Percentiles rank a stretch among this genome's conserved stretches.
These are phyloP conservation scores for Yarrowia sp. DNA, from an alignment of 805 yeast genomes.

Conservation along the genomic window DNA sequence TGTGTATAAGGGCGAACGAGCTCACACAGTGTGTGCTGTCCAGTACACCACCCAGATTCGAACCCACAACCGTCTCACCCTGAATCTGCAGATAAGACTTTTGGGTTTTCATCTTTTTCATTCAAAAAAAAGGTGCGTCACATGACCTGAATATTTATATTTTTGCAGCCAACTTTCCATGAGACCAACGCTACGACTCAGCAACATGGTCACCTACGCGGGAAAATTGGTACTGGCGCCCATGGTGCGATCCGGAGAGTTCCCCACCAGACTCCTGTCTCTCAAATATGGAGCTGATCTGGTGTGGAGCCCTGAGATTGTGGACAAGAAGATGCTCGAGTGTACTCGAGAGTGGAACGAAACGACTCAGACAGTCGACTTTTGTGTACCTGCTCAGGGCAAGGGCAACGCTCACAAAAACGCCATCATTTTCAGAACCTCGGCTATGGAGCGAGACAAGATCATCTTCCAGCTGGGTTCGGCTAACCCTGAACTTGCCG, in stretches of 20 bases:
- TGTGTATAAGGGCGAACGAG: no score
- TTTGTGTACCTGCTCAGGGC: slow-evolving; percentile 31
- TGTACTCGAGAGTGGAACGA: slow-evolving; percentile 65
- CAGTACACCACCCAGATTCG: neutral
- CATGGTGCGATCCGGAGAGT: slow-evolving; percentile 91
- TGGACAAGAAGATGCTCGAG: slow-evolving; percentile 76
- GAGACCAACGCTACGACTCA: slow-evolving; percentile 19
- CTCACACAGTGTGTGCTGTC: no score
- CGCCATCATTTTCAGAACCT: slow-evolving; percentile 71
- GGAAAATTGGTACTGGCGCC: slow-evolving; percentile 90
- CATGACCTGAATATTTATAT: neutral
- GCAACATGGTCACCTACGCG: slow-evolving; percentile 57
- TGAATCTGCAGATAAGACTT: slow-evolving; percentile 1
- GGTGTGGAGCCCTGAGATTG: slow-evolving; percentile 95
- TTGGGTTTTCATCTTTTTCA: neutral
- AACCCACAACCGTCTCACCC: neutral
- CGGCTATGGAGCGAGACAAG: slow-evolving; percentile 57
- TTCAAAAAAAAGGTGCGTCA: neutral
- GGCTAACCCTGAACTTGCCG: slow-evolving; percentile 78
- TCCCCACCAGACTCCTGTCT: slow-evolving; percentile 81
- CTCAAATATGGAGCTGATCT: slow-evolving; percentile 85
- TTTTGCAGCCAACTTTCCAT: neutral
- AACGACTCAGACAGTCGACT: slow-evolving; percentile 39
- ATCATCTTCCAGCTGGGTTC: slow-evolving; percentile 91
- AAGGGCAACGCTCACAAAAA: slow-evolving; percentile 42